Conservation (phyloP, 164 flowering plant species). For the Dillenia turbinata region DNA sequence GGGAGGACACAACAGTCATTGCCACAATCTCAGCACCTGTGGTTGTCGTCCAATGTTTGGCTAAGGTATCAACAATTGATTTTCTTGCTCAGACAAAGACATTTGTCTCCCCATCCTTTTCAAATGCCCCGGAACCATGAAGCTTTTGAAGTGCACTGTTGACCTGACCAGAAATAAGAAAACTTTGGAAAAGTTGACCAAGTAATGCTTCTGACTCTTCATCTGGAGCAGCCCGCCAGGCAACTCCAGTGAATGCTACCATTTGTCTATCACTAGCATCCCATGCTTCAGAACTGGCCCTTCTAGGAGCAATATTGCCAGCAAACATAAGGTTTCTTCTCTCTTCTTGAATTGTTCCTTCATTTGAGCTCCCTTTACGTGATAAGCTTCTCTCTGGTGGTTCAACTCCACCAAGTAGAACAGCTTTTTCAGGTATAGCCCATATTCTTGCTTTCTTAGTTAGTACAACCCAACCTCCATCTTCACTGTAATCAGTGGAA, state of each 20-base stretch:
- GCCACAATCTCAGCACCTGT: slow-evolving; percentile 89
- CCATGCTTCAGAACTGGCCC: slow-evolving; percentile 74
- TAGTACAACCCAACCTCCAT: slow-evolving; percentile 85
- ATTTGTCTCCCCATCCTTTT: slow-evolving; percentile 82
- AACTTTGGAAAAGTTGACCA: slow-evolving; percentile 73
- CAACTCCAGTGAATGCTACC: slow-evolving; percentile 35
- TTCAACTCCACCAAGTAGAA: slow-evolving; percentile 89
- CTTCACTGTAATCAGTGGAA: slow-evolving; percentile 61
- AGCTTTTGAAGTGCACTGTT: slow-evolving; percentile 69
- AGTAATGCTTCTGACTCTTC: slow-evolving; percentile 91
- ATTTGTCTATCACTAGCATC: slow-evolving; percentile 59
- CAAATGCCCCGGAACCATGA: slow-evolving; percentile 67
- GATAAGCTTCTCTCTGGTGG: slow-evolving; percentile 93
- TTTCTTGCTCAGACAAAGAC: slow-evolving; percentile 78
- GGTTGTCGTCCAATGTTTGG: slow-evolving; percentile 98
- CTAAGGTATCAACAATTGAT: slow-evolving; percentile 84
- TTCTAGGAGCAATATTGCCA: slow-evolving; percentile 58
- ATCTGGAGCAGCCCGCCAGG: slow-evolving; percentile 64
- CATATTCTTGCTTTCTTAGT: slow-evolving; percentile 96
- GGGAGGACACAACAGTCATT: slow-evolving; percentile 63
- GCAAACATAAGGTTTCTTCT: slow-evolving; percentile 48
- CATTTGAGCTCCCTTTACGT: slow-evolving; percentile 88
- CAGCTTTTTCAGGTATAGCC: slow-evolving; percentile 95
- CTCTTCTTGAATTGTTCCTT: slow-evolving; percentile 61
- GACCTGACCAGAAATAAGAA: slow-evolving; percentile 66